Conservation (phyloP, 768 basidiomycete genomes). For the Hebeloma cylindrosporum region DNA sequence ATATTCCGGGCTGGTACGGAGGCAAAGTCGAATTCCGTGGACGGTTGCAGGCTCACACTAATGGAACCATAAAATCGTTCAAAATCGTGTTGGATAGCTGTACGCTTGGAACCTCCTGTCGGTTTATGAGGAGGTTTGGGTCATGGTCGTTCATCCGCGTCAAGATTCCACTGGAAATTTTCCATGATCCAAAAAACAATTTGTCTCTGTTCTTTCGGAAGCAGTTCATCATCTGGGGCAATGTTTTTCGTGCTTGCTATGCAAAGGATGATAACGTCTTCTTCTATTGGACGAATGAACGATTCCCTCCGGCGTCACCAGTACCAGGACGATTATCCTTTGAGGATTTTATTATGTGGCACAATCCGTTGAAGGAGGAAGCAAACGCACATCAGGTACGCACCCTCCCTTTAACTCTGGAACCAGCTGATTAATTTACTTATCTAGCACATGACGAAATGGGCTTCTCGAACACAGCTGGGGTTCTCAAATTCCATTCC, state of each 20-base stretch:
- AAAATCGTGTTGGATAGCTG: conserved; percentile 47
- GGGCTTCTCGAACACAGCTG: conserved; percentile 57
- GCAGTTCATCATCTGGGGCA: conserved; percentile 53
- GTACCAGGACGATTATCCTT: conserved; percentile 36
- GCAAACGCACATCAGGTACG: conserved; percentile 53
- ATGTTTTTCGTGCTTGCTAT: conserved; percentile 59
- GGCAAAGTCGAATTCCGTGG: conserved; percentile 58
- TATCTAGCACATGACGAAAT: conserved; percentile 59
- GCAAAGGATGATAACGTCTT: conserved; percentile 62
- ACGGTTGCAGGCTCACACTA: conserved; percentile 21
- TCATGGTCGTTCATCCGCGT: conserved; percentile 55
- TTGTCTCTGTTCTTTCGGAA: conserved; percentile 43
- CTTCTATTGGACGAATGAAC: conserved; percentile 54
- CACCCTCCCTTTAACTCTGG: background rate
- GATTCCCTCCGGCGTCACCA: conserved; percentile 14
- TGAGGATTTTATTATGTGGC: conserved; percentile 50
- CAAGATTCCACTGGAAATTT: conserved; percentile 37
- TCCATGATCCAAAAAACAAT: conserved; percentile 28
- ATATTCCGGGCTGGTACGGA: conserved; percentile 52
- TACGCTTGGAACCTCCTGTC: conserved; percentile 52
- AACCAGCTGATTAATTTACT: background rate
- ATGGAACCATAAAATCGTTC: conserved; percentile 23
- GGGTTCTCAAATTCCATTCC: conserved; percentile 66
- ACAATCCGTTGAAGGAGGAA: conserved; percentile 49
- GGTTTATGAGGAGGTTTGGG: conserved; percentile 60